phyloP scores from a whole-genome alignment of 2,329 filamentous ascomycete species.

The Metarhizium album region DNA sequence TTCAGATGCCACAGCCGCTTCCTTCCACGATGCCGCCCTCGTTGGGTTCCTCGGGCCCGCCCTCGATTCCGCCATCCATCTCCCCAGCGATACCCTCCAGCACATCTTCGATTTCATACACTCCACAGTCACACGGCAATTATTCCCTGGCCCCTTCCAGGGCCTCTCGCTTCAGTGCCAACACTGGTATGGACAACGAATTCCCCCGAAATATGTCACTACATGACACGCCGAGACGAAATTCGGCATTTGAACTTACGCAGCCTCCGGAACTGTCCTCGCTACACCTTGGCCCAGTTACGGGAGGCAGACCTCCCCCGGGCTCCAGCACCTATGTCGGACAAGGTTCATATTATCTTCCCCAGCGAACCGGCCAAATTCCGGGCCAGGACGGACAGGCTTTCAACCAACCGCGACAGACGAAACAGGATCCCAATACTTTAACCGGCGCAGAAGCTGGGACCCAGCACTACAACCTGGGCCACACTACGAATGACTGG shows the following conservation, averaged over 20 bases:
- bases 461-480: background rate
- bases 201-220: slow-evolving; percentile 16
- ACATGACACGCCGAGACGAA: slow-evolving; percentile 10
- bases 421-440: slow-evolving; percentile 11
- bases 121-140: slow-evolving; percentile 8
- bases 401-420: slow-evolving; percentile 11
- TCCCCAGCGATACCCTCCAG: slow-evolving; percentile 7
- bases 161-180: slow-evolving; percentile 9
- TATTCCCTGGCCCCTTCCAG: slow-evolving; percentile 13
- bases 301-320: slow-evolving; percentile 8
- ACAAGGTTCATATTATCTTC: slow-evolving; percentile 11
- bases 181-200: slow-evolving; percentile 11
- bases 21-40: slow-evolving; percentile 1
- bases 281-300: slow-evolving; percentile 6
- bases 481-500: background rate
- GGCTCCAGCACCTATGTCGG: slow-evolving; percentile 2
- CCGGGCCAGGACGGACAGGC: slow-evolving; percentile 7
- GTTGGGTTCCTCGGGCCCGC: slow-evolving; percentile 7
- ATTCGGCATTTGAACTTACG: slow-evolving; percentile 12
- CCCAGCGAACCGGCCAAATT: slow-evolving; percentile 8
- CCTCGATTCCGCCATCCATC: slow-evolving; percentile 9
- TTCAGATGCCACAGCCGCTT: slow-evolving; percentile 4
- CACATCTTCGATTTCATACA: slow-evolving; percentile 2
- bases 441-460: background rate
- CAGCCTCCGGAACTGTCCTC: slow-evolving; percentile 10